These are phyloP conservation scores for Homolaphlyctis polyrhiza DNA, from an alignment of 371 early-diverging fungal species.

Conservation along the genomic window DNA sequence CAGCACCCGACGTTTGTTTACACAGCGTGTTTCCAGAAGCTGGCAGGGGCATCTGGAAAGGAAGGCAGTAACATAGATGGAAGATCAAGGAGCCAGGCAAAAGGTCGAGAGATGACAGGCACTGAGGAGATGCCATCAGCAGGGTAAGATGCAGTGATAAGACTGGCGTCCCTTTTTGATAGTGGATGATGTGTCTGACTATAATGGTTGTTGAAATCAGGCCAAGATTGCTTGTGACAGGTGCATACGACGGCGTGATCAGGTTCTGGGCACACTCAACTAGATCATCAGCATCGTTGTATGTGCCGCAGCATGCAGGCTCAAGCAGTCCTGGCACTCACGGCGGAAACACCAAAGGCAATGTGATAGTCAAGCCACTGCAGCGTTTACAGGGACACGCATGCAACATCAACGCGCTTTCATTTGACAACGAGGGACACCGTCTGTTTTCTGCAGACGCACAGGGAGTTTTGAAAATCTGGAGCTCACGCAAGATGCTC, in stretches of 20 bases:
- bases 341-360: too few species aligned
- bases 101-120: not conserved
- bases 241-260: conserved; percentile 28
- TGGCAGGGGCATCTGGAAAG: too few species aligned
- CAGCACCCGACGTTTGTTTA: conserved; percentile 36
- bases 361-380: too few species aligned
- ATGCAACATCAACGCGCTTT: conserved; percentile 26
- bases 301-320: not conserved
- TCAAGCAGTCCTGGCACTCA: too few species aligned
- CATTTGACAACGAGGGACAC: conserved; percentile 26
- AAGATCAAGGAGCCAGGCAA: conserved; percentile 5
- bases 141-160: too few species aligned
- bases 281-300: too few species aligned
- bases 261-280: conserved; percentile 32
- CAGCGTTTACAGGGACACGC: too few species aligned
- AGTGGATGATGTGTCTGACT: too few species aligned
- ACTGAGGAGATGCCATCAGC: too few species aligned
- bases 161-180: too few species aligned
- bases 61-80: conserved; percentile 14
- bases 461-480: conserved; percentile 27
- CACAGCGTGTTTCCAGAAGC: too few species aligned
- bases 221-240: conserved; percentile 9
- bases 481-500: conserved; percentile 19
- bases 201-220: too few species aligned
- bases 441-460: conserved; percentile 33